These are phyloP conservation scores for Tillandsia leiboldiana DNA, from an alignment of 176 grass and related monocot genomes.

Conservation along the genomic window DNA sequence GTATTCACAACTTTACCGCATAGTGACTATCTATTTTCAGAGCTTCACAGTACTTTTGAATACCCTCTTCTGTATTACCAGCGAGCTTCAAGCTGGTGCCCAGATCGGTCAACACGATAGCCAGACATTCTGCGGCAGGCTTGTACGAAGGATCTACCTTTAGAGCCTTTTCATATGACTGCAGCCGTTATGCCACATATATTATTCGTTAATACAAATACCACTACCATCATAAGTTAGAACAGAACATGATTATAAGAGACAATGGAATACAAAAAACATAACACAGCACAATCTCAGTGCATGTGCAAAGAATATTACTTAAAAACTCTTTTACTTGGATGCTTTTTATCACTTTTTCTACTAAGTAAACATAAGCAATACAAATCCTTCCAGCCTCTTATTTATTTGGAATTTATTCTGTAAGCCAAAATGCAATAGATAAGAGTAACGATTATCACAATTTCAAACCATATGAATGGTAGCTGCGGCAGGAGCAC, in stretches of 20 bases:
- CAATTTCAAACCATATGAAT: background rate
- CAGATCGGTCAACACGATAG: constrained; percentile 95
- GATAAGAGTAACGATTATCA: background rate
- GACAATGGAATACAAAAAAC: background rate
- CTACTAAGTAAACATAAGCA: background rate
- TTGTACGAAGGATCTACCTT: constrained; percentile 87
- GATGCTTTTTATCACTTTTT: background rate
- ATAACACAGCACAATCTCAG: background rate
- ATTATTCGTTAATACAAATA: background rate
- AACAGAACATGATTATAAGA: background rate
- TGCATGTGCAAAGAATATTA: background rate
- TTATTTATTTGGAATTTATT: background rate
- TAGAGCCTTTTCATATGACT: constrained; percentile 86
- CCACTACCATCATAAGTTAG: constrained; percentile 5
- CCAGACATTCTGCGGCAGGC: constrained; percentile 69
- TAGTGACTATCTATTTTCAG: constrained; percentile 86
- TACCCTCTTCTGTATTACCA: constrained; percentile 89
- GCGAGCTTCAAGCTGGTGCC: constrained; percentile 94
- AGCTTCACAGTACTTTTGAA: constrained; percentile 96
- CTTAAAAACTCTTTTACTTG: background rate
- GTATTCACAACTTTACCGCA: constrained; percentile 42
- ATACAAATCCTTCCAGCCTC: background rate
- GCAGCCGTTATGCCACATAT: constrained; percentile 10
- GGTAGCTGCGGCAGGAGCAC: background rate
- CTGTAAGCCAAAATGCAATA: background rate